These are phyloP conservation scores for Macrotyloma uniflorum DNA, from an alignment of 306 rosid species.

Conservation along the genomic window DNA sequence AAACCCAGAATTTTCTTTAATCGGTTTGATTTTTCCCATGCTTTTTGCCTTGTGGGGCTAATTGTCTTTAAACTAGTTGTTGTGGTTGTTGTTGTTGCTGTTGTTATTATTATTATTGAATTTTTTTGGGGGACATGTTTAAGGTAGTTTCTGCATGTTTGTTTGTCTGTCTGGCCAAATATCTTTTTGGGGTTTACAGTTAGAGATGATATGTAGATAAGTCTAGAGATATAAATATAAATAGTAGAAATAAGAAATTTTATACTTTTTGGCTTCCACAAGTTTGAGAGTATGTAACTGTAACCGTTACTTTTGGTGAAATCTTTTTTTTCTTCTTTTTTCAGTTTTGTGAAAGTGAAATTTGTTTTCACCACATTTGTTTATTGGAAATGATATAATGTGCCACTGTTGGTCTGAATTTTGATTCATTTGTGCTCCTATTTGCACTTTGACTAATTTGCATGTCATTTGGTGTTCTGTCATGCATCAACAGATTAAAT, in stretches of 20 bases:
- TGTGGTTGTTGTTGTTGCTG: neutral
- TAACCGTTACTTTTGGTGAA: neutral
- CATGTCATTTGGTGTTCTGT: slow-evolving; percentile 13
- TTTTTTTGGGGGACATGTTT: neutral
- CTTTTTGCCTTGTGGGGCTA: neutral
- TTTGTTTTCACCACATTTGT: neutral
- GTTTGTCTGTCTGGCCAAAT: slow-evolving; percentile 14
- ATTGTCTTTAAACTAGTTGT: neutral
- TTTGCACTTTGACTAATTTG: neutral
- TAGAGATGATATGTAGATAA: neutral
- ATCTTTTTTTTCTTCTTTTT: neutral
- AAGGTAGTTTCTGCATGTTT: neutral
- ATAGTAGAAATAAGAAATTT: neutral
- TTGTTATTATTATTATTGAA: neutral
- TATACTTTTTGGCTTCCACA: neutral
- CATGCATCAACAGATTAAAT: neutral
- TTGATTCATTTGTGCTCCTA: slow-evolving; percentile 12
- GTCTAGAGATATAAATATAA: neutral
- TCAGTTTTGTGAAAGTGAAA: neutral
- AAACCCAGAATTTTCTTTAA: neutral
- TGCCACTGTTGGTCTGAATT: slow-evolving; percentile 4
- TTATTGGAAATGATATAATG: neutral
- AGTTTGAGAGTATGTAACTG: neutral
- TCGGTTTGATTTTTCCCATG: neutral
- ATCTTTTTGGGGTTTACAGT: slow-evolving; percentile 9